Percentiles rank a stretch among this genome's conserved stretches.
phyloP scores from a whole-genome alignment of 768 basidiomycete species.

The Ramaria sp. region DNA sequence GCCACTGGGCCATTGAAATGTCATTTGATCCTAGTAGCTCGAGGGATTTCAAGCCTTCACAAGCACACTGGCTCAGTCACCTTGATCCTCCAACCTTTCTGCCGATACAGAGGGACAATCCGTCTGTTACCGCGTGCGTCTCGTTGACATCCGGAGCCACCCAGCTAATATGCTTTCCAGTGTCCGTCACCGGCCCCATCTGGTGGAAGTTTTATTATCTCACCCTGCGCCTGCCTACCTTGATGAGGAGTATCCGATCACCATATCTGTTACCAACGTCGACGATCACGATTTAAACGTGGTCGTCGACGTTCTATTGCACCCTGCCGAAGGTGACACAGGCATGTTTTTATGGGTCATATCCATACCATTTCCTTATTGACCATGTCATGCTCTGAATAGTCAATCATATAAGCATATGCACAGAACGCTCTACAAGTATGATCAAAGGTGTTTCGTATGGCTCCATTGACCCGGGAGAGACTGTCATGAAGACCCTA shows the following conservation, averaged over 20 bases:
- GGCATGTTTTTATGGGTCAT: slow-evolving; percentile 33
- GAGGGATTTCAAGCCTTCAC: slow-evolving; percentile 21
- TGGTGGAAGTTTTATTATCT: slow-evolving; percentile 40
- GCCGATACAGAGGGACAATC: slow-evolving; percentile 36
- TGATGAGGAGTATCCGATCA: slow-evolving; percentile 71
- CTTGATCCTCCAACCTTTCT: slow-evolving; percentile 43
- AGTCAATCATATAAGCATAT: slow-evolving; percentile 56
- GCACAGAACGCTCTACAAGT: slow-evolving; percentile 52
- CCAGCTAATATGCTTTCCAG: slow-evolving; percentile 23
- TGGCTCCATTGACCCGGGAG: slow-evolving; percentile 52
- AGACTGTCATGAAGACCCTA: slow-evolving; percentile 48
- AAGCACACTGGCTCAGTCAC: slow-evolving; percentile 48
- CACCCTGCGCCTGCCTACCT: slow-evolving; percentile 66
- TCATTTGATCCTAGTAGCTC: slow-evolving; percentile 35
- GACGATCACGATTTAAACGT: slow-evolving; percentile 65
- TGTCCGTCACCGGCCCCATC: slow-evolving; percentile 53
- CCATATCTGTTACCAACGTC: slow-evolving; percentile 55
- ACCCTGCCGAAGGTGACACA: slow-evolving; percentile 69
- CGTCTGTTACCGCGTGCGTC: slow-evolving; percentile 38
- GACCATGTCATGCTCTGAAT: neutral
- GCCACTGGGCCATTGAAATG: slow-evolving; percentile 58
- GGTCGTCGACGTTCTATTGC: slow-evolving; percentile 63
- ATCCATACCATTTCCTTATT: neutral
- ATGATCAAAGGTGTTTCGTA: slow-evolving; percentile 66
- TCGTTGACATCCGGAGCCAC: neutral